phyloP scores from a whole-genome alignment of 805 yeast species.

The Tetrapisispora namnaoensis region DNA sequence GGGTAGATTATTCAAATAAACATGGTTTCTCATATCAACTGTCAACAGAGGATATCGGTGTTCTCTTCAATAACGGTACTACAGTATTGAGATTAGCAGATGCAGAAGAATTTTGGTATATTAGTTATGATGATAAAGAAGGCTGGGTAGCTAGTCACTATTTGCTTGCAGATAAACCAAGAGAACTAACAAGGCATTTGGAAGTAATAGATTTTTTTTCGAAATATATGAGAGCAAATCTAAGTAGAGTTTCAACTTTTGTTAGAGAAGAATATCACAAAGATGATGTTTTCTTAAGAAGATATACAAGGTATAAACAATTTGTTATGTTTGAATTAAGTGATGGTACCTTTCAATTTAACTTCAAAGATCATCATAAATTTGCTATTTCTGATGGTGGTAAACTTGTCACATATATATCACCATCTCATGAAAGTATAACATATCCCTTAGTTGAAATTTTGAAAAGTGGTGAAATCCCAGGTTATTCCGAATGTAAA shows the following conservation, averaged over 20 bases:
- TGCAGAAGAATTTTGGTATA: slow-evolving; percentile 51
- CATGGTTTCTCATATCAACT: slow-evolving; percentile 92
- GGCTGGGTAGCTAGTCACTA: slow-evolving; percentile 45
- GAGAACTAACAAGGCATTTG: slow-evolving; percentile 49
- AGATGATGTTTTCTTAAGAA: slow-evolving; percentile 62
- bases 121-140: slow-evolving; percentile 34
- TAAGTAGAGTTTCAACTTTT: slow-evolving; percentile 52
- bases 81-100: slow-evolving; percentile 60
- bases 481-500: slow-evolving; percentile 39
- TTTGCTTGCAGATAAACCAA: slow-evolving; percentile 33
- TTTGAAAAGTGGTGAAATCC: slow-evolving; percentile 38
- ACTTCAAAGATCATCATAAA: slow-evolving; percentile 90
- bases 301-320: slow-evolving; percentile 64
- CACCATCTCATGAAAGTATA: slow-evolving; percentile 62
- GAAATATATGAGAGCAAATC: slow-evolving; percentile 77
- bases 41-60: slow-evolving; percentile 82
- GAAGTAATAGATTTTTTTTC: slow-evolving; percentile 77
- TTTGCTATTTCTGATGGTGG: slow-evolving; percentile 72
- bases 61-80: slow-evolving; percentile 73
- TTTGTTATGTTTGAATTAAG: slow-evolving; percentile 85
- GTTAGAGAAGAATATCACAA: slow-evolving; percentile 39
- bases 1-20: slow-evolving; percentile 97
- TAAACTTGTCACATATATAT: slow-evolving; percentile 66
- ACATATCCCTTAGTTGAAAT: slow-evolving; percentile 48
- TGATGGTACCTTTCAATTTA: slow-evolving; percentile 84